Evolutionary conservation across 1,139 yeast species (phyloP).

Genomic region (Pneumocystis sp.): DNA sequence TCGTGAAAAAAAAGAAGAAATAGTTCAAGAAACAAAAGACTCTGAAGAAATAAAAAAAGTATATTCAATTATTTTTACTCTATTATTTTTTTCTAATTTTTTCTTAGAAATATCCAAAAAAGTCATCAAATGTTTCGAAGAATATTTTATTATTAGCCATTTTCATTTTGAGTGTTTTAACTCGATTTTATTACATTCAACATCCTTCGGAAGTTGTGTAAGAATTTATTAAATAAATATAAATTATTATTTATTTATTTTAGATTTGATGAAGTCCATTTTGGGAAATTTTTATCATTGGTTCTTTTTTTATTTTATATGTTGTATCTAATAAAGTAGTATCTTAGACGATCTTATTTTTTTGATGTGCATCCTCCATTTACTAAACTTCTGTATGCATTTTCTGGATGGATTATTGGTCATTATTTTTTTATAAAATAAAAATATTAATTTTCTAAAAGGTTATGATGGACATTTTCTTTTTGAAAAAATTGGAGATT

Average conservation of each 20-base stretch:
- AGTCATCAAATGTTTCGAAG: not conserved
- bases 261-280: conserved; percentile 86
- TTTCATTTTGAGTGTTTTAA: conserved; percentile 49
- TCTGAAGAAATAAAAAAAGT: not conserved
- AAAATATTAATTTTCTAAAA: conserved; percentile 59
- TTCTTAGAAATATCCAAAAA: not conserved
- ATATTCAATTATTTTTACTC: not conserved
- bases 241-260: not conserved
- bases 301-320: conserved; percentile 30
- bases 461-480: conserved; percentile 71
- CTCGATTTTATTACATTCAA: conserved; percentile 58
- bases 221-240: not conserved
- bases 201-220: conserved; percentile 69
- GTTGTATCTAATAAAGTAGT: conserved; percentile 19
- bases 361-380: conserved; percentile 97
- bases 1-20: not conserved
- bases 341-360: conserved; percentile 67
- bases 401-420: conserved; percentile 76
- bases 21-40: not conserved
- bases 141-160: conserved; percentile 32
- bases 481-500: conserved; percentile 80
- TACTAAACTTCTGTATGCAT: conserved; percentile 83
- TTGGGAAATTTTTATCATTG: conserved; percentile 71
- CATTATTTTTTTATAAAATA: conserved; percentile 86
- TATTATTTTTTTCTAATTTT: not conserved